Conservation (phyloP, 23 red algal species). For the Gracilaria vermiculophylla region DNA sequence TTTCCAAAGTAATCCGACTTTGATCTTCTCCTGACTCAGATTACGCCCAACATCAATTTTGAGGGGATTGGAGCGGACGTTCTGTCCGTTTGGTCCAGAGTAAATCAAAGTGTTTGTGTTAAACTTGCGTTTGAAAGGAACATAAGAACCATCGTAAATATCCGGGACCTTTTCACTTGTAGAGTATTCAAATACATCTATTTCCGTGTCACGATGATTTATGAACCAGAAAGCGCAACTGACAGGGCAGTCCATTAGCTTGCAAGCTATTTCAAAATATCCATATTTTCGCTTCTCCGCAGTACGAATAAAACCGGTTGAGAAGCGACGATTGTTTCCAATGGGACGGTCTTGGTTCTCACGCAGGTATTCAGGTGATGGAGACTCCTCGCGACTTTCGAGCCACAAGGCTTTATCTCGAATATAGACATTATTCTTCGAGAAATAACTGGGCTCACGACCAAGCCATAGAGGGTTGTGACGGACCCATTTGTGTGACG, state of each 20-base stretch:
- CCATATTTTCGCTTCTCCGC: conserved; percentile 27
- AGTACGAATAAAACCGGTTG: conserved; percentile 43
- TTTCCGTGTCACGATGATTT: conserved; percentile 19
- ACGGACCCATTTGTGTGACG: background rate
- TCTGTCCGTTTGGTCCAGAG: background rate
- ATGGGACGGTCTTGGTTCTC: conserved; percentile 2
- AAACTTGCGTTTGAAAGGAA: conserved; percentile 27
- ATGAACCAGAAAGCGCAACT: conserved; percentile 61
- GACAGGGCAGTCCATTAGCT: conserved; percentile 43
- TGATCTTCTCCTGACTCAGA: conserved; percentile 25
- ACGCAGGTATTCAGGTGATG: background rate
- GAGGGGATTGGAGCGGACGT: background rate
- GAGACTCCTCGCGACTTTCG: conserved; percentile 5
- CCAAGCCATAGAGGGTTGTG: conserved; percentile 30
- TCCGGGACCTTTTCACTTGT: conserved; percentile 11
- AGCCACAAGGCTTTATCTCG: conserved; percentile 24
- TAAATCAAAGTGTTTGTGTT: conserved; percentile 29
- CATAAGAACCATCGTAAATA: background rate
- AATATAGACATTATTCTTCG: conserved; percentile 34
- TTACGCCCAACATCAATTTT: conserved; percentile 10
- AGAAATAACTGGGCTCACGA: conserved; percentile 26
- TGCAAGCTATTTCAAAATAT: conserved; percentile 45
- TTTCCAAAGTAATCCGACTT: conserved; percentile 39
- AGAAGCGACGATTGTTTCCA: conserved; percentile 3
- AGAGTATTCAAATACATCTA: conserved; percentile 60